Conservation (phyloP, 805 yeast species). For the Spathaspora gorwiae region DNA sequence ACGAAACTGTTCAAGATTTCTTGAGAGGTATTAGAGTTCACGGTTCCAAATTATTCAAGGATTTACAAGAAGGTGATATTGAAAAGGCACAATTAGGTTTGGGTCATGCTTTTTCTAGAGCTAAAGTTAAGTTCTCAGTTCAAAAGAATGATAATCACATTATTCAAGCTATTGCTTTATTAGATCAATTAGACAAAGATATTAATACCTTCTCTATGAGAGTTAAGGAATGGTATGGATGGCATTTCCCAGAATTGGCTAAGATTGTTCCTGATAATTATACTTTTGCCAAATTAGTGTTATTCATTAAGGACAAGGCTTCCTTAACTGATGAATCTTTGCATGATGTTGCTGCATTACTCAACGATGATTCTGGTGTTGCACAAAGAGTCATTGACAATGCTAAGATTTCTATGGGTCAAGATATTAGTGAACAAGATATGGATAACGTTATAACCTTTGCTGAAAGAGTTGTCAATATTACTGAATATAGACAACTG, state of each 20-base stretch:
- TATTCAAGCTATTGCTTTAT: slow-evolving; percentile 95
- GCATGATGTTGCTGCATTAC: slow-evolving; percentile 87
- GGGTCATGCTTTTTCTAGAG: slow-evolving; percentile 98
- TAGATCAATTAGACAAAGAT: slow-evolving; percentile 97
- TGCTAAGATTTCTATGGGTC: slow-evolving; percentile 98
- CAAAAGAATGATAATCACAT: slow-evolving; percentile 99
- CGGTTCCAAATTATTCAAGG: slow-evolving; percentile 84
- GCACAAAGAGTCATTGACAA: slow-evolving; percentile 92
- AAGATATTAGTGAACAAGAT: slow-evolving; percentile 92
- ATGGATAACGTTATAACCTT: slow-evolving; percentile 87
- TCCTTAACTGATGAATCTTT: slow-evolving; percentile 86
- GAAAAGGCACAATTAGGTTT: slow-evolving; percentile 98
- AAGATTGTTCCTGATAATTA: slow-evolving; percentile 88
- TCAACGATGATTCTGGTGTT: slow-evolving; percentile 83
- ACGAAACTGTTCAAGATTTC: slow-evolving; percentile 90
- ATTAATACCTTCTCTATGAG: slow-evolving; percentile 97
- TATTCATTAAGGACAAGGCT: slow-evolving; percentile 82
- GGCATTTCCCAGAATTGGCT: slow-evolving; percentile 98
- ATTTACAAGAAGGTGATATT: slow-evolving; percentile 88
- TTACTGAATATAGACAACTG: slow-evolving; percentile 84
- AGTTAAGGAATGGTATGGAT: slow-evolving; percentile 97
- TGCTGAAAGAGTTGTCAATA: slow-evolving; percentile 88
- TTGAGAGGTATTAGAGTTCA: slow-evolving; percentile 92
- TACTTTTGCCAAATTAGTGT: slow-evolving; percentile 74
- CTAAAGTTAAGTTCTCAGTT: slow-evolving; percentile 97